Evolutionary conservation across 2,329 filamentous ascomycete species (phyloP).

Genomic region (Onygenales sp.): DNA sequence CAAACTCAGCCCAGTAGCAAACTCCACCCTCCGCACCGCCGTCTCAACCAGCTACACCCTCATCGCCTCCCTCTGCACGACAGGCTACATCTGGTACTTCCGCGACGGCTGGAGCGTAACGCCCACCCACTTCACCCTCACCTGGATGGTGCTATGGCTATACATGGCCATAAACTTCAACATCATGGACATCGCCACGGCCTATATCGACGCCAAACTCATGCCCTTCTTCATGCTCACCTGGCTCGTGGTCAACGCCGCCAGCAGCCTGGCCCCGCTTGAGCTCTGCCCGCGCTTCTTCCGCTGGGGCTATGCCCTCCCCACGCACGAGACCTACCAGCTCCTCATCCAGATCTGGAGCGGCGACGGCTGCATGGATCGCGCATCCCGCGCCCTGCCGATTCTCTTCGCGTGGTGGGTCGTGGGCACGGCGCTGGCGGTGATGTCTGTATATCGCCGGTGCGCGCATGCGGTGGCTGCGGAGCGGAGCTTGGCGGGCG

Average conservation of each 20-base stretch:
- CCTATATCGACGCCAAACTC: slow-evolving; percentile 29
- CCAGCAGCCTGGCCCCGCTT: slow-evolving; percentile 35
- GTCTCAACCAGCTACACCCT: slow-evolving; percentile 31
- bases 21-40: slow-evolving; percentile 24
- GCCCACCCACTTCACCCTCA: slow-evolving; percentile 32
- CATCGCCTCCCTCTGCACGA: slow-evolving; percentile 30
- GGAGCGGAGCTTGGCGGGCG: not conserved
- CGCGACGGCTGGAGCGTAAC: slow-evolving; percentile 30
- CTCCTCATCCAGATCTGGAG: slow-evolving; percentile 37
- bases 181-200: slow-evolving; percentile 35
- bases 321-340: slow-evolving; percentile 33
- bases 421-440: slow-evolving; percentile 8
- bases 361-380: slow-evolving; percentile 29
- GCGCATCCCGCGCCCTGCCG: slow-evolving; percentile 31
- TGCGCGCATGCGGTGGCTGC: slow-evolving; percentile 12
- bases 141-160: slow-evolving; percentile 38
- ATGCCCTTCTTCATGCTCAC: slow-evolving; percentile 37
- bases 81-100: slow-evolving; percentile 38
- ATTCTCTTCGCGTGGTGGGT: slow-evolving; percentile 35
- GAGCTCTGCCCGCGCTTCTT: slow-evolving; percentile 36
- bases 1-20: slow-evolving; percentile 19
- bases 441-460: slow-evolving; percentile 15
- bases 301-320: slow-evolving; percentile 30
- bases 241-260: slow-evolving; percentile 38
- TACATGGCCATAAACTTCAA: slow-evolving; percentile 37